Conservation (phyloP, 2,329 filamentous ascomycete species). For the Cadophora gregata region DNA sequence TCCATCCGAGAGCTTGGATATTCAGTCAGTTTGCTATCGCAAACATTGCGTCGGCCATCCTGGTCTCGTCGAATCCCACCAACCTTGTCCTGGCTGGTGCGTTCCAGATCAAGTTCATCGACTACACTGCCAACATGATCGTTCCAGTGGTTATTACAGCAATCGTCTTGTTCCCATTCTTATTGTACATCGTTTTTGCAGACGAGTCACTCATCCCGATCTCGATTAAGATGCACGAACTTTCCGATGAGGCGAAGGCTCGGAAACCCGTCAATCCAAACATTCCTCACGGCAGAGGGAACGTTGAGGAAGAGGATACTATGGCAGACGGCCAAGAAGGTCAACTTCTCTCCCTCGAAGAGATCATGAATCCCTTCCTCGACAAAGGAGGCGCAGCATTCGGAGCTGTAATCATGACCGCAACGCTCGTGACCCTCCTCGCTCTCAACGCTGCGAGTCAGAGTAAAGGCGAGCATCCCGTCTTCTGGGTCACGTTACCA, state of each 20-base stretch:
- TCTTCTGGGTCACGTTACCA: slow-evolving; percentile 73
- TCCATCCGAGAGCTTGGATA: slow-evolving; percentile 75
- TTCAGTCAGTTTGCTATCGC: slow-evolving; percentile 73
- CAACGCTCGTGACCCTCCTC: slow-evolving; percentile 69
- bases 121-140: slow-evolving; percentile 80
- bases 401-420: slow-evolving; percentile 69
- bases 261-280: slow-evolving; percentile 73
- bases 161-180: slow-evolving; percentile 70
- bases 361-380: slow-evolving; percentile 77
- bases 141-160: slow-evolving; percentile 73
- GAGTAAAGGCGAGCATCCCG: slow-evolving; percentile 56
- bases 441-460: slow-evolving; percentile 67
- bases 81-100: slow-evolving; percentile 77
- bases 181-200: slow-evolving; percentile 73
- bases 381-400: slow-evolving; percentile 70
- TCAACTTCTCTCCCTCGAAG: slow-evolving; percentile 67
- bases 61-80: slow-evolving; percentile 80
- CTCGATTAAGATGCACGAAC: slow-evolving; percentile 71
- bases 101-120: slow-evolving; percentile 73
- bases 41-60: slow-evolving; percentile 75
- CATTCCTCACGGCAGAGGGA: slow-evolving; percentile 68
- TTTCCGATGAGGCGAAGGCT: slow-evolving; percentile 61
- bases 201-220: slow-evolving; percentile 67
- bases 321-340: slow-evolving; percentile 55
- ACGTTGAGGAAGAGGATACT: slow-evolving; percentile 55